Evolutionary conservation across 768 basidiomycete genomes (phyloP), one percentile per base, ranked within the genome.

Genomic region (Sporobolomyces pararoseus): DNA sequence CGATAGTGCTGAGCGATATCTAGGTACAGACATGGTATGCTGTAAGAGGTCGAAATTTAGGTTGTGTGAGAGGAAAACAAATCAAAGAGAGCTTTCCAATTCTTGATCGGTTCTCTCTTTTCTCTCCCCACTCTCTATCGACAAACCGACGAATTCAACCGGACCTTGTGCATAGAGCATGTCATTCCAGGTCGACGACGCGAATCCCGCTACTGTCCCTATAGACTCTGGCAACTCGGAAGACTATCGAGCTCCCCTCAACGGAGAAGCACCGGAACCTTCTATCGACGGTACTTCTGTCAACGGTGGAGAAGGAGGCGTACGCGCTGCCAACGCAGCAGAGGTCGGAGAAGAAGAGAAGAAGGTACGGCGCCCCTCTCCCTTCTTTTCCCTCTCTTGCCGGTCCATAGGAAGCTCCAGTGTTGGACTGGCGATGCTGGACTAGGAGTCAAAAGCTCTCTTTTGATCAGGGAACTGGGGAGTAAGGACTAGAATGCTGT

Each of bases 231-330:
- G n/a, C n/a, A n/a, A 42, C 35, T 5, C 25, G 16, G 61, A 44
- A 37, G 67, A 70, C 10, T 74, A 70, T 63, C 27, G 59, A n/a
- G 73, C 70, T 2, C 73, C 73, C 1, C 42, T 74, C 2, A 58
- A 27, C 9, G 73, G 73, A 7, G 66, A 71, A 9, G 66, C 64
- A 2, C 73, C 73, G 1, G 73, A 74, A 35, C 70, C 73, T 14
- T 51, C 44, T 3, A 68, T 74, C 23, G 73, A 68, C 9, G 73
- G 73, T 0, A 74, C 66, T 3, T 63, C 59, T 23, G 66, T 63
- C 5, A 47, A 16, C 2, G 73, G 69, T 3, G 73, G 67, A 7
- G 73, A 69, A 51, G 66, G 66, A 16, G 73, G 66, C 0, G 10
- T 71, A 14, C 23, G 73, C 16, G 69, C 70, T 0, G 29, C 39